Percentiles rank a stretch among this genome's conserved stretches.
phyloP scores from a whole-genome alignment of 257 asterid genomes.

The Anisodus tanguticus region DNA sequence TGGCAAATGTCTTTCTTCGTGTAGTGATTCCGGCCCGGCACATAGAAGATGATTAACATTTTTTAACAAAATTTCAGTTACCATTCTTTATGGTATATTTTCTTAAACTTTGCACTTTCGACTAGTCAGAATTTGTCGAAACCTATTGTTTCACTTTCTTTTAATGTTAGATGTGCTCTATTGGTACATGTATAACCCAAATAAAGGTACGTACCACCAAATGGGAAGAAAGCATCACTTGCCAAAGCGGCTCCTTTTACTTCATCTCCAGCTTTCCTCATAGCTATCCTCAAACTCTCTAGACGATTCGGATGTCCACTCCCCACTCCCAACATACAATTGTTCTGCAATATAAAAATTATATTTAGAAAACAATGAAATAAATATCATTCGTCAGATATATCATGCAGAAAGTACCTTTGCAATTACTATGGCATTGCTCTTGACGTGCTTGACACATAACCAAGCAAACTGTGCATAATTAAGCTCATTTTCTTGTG shows the following conservation, averaged over 20 bases:
- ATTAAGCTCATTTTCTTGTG: slow-evolving; percentile 68
- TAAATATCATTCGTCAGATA: neutral
- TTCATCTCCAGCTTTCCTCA: slow-evolving; percentile 87
- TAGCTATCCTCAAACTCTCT: slow-evolving; percentile 91
- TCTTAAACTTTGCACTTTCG: neutral
- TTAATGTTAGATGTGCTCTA: neutral
- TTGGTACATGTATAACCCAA: neutral
- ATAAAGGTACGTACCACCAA: slow-evolving; percentile 70
- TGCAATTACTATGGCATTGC: slow-evolving; percentile 92
- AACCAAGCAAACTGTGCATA: slow-evolving; percentile 93
- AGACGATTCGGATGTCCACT: slow-evolving; percentile 97
- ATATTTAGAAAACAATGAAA: slow-evolving; percentile 27
- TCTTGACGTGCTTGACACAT: slow-evolving; percentile 95
- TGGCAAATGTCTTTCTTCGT: no score
- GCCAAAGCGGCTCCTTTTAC: slow-evolving; percentile 96
- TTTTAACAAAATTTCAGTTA: neutral
- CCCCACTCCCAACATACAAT: slow-evolving; percentile 95
- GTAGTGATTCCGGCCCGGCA: neutral
- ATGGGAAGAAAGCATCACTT: slow-evolving; percentile 97
- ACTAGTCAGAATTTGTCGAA: neutral
- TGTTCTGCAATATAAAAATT: slow-evolving; percentile 49
- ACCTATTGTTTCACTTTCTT: neutral
- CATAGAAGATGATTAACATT: neutral
- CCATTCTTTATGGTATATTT: neutral
- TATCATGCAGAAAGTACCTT: slow-evolving; percentile 51